Conservation (phyloP, 192 early-diverging fungal species). For the Podila epigama region DNA sequence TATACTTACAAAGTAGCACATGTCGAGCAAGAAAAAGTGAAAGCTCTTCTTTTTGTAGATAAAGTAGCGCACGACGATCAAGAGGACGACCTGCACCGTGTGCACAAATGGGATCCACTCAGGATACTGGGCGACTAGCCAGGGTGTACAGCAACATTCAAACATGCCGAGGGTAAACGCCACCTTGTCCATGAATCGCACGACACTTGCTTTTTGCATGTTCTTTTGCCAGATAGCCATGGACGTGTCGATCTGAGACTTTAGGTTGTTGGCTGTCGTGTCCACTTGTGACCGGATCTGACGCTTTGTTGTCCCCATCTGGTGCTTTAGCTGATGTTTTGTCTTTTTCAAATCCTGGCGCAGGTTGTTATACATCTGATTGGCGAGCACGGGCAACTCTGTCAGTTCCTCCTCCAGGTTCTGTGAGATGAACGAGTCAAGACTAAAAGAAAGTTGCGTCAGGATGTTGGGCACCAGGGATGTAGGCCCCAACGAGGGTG, state of each 20-base stretch:
- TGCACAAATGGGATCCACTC: constrained; percentile 66
- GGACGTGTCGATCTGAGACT: constrained; percentile 36
- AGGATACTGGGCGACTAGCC: constrained; percentile 56
- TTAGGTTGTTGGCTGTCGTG: constrained; percentile 20
- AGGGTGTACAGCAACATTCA: constrained; percentile 67
- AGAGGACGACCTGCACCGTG: constrained; percentile 49
- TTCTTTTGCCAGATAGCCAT: constrained; percentile 32
- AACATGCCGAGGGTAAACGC: constrained; percentile 72
- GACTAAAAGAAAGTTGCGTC: constrained; percentile 42
- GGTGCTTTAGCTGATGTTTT: constrained; percentile 27
- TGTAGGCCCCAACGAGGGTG: constrained; percentile 21
- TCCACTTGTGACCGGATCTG: constrained; percentile 35
- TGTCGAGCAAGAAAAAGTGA: constrained; percentile 70
- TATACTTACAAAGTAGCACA: constrained; percentile 60
- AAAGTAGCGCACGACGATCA: constrained; percentile 57
- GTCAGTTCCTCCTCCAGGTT: constrained; percentile 46
- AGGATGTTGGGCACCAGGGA: constrained; percentile 33
- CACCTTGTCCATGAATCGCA: constrained; percentile 65
- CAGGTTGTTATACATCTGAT: constrained; percentile 32
- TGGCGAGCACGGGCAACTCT: constrained; percentile 33
- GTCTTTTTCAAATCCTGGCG: constrained; percentile 32
- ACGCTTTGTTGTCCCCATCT: constrained; percentile 34
- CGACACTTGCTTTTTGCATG: constrained; percentile 54
- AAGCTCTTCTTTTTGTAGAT: constrained; percentile 63
- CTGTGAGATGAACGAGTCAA: constrained; percentile 42